Conservation (phyloP, 164 flowering plant genomes). For the Brasenia schreberi region DNA sequence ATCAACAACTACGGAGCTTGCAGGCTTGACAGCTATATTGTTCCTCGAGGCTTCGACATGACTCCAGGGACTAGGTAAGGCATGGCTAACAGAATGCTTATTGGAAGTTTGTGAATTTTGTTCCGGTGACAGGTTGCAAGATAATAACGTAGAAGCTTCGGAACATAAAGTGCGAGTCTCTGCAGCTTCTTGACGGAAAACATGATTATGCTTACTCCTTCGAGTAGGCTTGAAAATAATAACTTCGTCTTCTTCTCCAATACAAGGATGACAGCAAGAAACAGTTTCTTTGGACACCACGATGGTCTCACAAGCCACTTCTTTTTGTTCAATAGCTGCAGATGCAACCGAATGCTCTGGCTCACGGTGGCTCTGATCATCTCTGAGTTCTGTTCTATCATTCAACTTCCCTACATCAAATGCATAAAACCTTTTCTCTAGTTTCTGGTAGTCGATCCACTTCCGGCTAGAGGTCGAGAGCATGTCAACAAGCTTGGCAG, state of each 20-base stretch:
- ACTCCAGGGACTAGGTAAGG: not conserved
- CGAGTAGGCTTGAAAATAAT: slow-evolving; percentile 74
- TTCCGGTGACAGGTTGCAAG: slow-evolving; percentile 1
- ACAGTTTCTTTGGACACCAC: not conserved
- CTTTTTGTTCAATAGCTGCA: slow-evolving; percentile 1
- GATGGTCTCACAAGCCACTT: not conserved
- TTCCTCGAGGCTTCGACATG: slow-evolving; percentile 9
- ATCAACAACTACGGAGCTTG: slow-evolving; percentile 18
- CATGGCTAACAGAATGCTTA: not conserved
- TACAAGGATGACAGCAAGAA: slow-evolving; percentile 10
- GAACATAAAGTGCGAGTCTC: slow-evolving; percentile 8
- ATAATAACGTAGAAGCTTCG: slow-evolving; percentile 9
- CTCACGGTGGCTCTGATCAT: not conserved
- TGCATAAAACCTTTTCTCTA: slow-evolving; percentile 12
- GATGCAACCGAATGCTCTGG: not conserved
- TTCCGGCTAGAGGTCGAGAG: slow-evolving; percentile 16
- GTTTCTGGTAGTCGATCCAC: slow-evolving; percentile 28
- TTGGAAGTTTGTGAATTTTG: too few species aligned
- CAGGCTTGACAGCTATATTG: slow-evolving; percentile 17
- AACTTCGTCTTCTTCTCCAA: slow-evolving; percentile 69
- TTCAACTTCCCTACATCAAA: slow-evolving; percentile 10
- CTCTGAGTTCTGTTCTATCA: not conserved
- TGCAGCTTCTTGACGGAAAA: slow-evolving; percentile 31
- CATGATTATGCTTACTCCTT: slow-evolving; percentile 30
- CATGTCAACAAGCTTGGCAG: slow-evolving; percentile 24